Evolutionary conservation across 202 grass and related monocot genomes (phyloP), one percentile per base, ranked within the genome.

Genomic region (Panicum hallii): DNA sequence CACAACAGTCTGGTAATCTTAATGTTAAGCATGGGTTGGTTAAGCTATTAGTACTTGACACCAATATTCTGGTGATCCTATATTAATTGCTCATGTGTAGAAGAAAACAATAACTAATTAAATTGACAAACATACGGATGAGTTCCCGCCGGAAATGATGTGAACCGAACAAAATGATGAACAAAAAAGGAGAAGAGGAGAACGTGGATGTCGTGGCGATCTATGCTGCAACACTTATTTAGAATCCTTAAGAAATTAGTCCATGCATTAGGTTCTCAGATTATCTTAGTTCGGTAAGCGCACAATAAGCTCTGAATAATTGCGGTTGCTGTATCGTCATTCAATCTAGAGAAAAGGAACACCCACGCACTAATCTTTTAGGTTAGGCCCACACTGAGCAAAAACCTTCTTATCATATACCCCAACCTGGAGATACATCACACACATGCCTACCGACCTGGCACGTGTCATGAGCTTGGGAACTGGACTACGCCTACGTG

Each of bases 281-380:
- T 84, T 80, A 47, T 50, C 70, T 73, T 60, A 57, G 76, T 89
- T 84, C 62, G 75, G 76, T 75, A 48, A 69, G 63, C 30, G 68
- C 87, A 84, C 67, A 61, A 32, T 32, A 32, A 74, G 15, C 67
- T 57, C 41, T 45, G 47, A 72, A 52, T 72, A 66, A 8, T 48
- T 30, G 11, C 0, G 42, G 38, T 78, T 71, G 43, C 36, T 65
- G 53, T 14, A 71, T 69, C 66, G 45, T 13, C 41, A 44, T 69
- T 65, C 56, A n/a, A 65, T 76, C 42, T 12, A 52, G 36, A 15
- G n/a, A 63, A 36, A 65, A 63, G 34, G 65, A 87, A 77, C 7
- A 32, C 9, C 43, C 43, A 44, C 43, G 43, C 57, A 67, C 81
- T 67, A 79, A 48, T 63, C 61, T 67, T 84, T 79, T 84, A 70